Evolutionary conservation across 345 rosid genomes (phyloP), one percentile per base, ranked within the genome.

Genomic region (Populus euphratica): DNA sequence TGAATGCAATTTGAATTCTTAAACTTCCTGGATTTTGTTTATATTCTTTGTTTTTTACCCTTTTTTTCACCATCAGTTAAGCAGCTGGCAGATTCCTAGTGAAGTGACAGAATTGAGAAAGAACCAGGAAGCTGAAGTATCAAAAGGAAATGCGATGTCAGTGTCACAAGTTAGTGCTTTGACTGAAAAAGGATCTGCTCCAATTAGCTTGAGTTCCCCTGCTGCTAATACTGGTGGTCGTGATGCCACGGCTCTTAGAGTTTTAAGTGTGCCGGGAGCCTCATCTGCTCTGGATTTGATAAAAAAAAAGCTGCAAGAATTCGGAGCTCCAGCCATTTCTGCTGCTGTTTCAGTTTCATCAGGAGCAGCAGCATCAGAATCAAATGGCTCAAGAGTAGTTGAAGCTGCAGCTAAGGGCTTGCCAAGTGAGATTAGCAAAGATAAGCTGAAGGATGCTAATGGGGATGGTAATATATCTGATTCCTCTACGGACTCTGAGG

Each of bases 401-500:
- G 98, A 96, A 84, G 81, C 74, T 73, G 73, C 86, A 73, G 80
- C 80, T 21, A 93, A 89, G 82, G 91, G 85, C 76, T 76, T 83
- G 84, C 93, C 82, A 81, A 87, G 85, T 74, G 97, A 90, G 77
- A 88, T 80, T 80, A 84, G 82, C 85, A 87, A 79, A 80, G 93
- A 92, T 69, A 93, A 90, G 83, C 78, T 78, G 70, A 91, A 88
- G 86, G 95, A 91, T 88, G 76, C 83, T 62, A 86, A 87, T 69
- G 91, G 89, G 64, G 92, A 85, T 86, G 93, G 91, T 77, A 90
- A 86, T 75, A 66, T 86, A 67, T 93, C 97, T 49, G 97, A 93
- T 69, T 90, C 97, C 73, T 93, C 99, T 68, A 89, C 97, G 77
- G 98, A 96, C 86, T 93, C 98, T 2, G 99, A 91, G 85, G 97